These are phyloP conservation scores for Eucalyptus erythrocorys DNA, from an alignment of 345 rosid genomes.

Conservation along the genomic window DNA sequence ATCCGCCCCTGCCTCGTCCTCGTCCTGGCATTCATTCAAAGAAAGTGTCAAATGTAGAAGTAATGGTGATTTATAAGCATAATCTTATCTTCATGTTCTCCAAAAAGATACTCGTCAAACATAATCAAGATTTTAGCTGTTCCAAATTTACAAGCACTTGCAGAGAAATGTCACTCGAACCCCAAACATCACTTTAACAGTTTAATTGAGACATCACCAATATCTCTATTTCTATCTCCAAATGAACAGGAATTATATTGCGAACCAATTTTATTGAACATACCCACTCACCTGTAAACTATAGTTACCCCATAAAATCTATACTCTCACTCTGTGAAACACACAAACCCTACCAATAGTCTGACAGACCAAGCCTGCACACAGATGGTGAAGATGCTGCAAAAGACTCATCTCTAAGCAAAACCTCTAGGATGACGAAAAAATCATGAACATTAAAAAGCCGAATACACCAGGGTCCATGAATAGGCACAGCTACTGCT, in stretches of 20 bases:
- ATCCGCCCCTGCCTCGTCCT: slow-evolving; percentile 72
- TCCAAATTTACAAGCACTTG: background rate
- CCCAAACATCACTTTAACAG: background rate
- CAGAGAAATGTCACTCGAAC: background rate
- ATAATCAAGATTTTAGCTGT: background rate
- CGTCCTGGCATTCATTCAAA: slow-evolving; percentile 9
- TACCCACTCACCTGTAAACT: background rate
- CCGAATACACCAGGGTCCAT: background rate
- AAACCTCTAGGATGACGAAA: background rate
- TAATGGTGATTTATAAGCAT: background rate
- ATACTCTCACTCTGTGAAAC: background rate
- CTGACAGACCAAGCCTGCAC: background rate
- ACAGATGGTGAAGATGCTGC: background rate
- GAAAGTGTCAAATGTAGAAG: background rate
- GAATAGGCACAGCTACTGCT: background rate
- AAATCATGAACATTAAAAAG: background rate
- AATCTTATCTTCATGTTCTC: background rate
- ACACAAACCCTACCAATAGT: background rate
- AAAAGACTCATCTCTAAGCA: background rate
- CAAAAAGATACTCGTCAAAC: background rate
- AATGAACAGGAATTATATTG: background rate
- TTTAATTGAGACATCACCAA: background rate
- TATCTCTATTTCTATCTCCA: background rate
- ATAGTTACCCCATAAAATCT: background rate
- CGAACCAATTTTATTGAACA: background rate